phyloP scores from a whole-genome alignment of 192 early-diverging fungal genomes.

The Chytriomyces sp. region DNA sequence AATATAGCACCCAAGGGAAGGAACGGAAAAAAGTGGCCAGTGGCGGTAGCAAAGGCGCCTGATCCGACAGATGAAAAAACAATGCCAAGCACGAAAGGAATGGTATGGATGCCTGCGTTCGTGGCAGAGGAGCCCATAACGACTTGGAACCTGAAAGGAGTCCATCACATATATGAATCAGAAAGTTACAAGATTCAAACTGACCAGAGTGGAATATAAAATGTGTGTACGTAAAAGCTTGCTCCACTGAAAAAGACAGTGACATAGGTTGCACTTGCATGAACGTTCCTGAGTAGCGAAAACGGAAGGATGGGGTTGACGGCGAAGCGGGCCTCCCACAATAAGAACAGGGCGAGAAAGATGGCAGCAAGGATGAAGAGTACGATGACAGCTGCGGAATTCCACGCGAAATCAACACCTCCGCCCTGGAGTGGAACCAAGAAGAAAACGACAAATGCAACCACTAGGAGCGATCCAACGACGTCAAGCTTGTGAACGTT shows the following conservation, averaged over 20 bases:
- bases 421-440: constrained; percentile 65
- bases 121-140: constrained; percentile 72
- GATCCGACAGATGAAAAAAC: constrained; percentile 64
- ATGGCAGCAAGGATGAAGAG: constrained; percentile 67
- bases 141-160: too few species aligned
- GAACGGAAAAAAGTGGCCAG: constrained; percentile 26
- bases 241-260: constrained; percentile 40
- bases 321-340: constrained; percentile 62
- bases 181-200: too few species aligned
- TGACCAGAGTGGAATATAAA: constrained; percentile 57
- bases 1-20: constrained; percentile 25
- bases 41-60: constrained; percentile 9
- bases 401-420: constrained; percentile 67
- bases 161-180: too few species aligned
- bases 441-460: constrained; percentile 51
- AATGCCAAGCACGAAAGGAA: constrained; percentile 73
- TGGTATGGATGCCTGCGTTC: constrained; percentile 65
- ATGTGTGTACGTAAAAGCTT: constrained; percentile 35
- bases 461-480: constrained; percentile 52
- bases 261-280: constrained; percentile 17
- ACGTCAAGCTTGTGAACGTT: constrained; percentile 70
- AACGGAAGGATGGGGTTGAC: constrained; percentile 67
- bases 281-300: constrained; percentile 52
- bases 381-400: constrained; percentile 53
- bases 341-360: constrained; percentile 56